phyloP scores from a whole-genome alignment of 75 land plant species.

The Sequoia sempervirens region DNA sequence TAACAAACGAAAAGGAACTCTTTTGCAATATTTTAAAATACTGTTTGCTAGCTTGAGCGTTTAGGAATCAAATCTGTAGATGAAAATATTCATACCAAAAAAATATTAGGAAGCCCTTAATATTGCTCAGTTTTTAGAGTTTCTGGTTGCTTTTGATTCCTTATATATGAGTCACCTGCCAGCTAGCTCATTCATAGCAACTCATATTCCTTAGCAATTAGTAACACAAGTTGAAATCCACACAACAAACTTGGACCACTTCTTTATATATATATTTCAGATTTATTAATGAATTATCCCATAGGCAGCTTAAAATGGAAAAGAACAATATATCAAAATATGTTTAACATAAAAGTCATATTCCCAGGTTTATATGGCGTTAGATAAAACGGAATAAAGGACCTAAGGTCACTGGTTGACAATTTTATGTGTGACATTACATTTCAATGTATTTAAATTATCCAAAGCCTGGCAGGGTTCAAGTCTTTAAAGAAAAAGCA shows the following conservation, averaged over 20 bases:
- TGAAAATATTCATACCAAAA: not conserved
- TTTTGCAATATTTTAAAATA: too few species aligned
- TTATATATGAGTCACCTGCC: not conserved
- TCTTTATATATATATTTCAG: not conserved
- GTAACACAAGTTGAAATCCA: not conserved
- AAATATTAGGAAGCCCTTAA: not conserved
- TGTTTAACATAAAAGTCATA: not conserved
- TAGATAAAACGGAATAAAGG: not conserved
- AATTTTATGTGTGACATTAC: not conserved
- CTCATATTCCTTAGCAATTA: not conserved
- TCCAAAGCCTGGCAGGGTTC: not conserved
- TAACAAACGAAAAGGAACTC: too few species aligned
- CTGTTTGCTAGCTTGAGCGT: not conserved
- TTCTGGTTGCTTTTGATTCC: not conserved
- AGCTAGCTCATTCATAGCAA: not conserved
- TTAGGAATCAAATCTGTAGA: not conserved
- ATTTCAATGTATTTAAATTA: not conserved
- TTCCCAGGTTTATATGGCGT: not conserved
- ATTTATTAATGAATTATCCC: not conserved
- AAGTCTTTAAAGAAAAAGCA: not conserved
- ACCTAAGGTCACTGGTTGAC: not conserved
- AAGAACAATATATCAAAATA: not conserved
- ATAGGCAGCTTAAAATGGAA: not conserved
- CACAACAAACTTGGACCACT: not conserved
- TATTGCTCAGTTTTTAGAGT: not conserved